These are phyloP conservation scores for Aspergillus sparsus DNA, from an alignment of 495 filamentous ascomycete genomes.

Conservation along the genomic window DNA sequence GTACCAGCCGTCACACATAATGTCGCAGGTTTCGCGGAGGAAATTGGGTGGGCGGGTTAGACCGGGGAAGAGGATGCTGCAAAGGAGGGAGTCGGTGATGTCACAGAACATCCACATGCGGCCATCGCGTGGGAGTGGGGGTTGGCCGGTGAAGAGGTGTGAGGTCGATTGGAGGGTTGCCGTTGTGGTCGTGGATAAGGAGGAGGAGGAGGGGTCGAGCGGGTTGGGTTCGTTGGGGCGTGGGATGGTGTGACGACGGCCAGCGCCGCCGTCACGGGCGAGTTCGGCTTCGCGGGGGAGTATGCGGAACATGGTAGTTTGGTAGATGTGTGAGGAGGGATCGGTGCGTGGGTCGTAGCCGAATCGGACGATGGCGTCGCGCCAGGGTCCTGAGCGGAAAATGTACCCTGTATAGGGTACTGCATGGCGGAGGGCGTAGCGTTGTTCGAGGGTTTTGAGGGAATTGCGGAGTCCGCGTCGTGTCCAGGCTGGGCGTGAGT, in stretches of 20 bases:
- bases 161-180: constrained; percentile 17
- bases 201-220: constrained; percentile 14
- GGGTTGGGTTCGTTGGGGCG: constrained; percentile 23
- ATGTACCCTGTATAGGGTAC: constrained; percentile 81
- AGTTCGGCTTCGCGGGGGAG: constrained; percentile 76
- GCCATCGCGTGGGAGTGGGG: constrained; percentile 65
- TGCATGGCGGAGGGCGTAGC: constrained; percentile 61
- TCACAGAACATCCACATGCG: constrained; percentile 94
- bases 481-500: constrained; percentile 81
- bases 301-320: constrained; percentile 79
- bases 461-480: constrained; percentile 74
- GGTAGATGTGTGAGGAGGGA: constrained; percentile 74
- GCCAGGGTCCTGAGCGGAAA: constrained; percentile 87
- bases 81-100: constrained; percentile 74
- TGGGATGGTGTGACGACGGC: constrained; percentile 38
- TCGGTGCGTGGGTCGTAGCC: constrained; percentile 82
- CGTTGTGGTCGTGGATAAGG: constrained; percentile 9
- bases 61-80: constrained; percentile 33
- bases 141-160: constrained; percentile 81
- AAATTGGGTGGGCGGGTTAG: constrained; percentile 17
- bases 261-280: constrained; percentile 64
- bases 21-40: constrained; percentile 53
- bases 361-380: constrained; percentile 79
- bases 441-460: constrained; percentile 47
- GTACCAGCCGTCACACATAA: constrained; percentile 76